Percentiles rank a stretch among this genome's conserved stretches.
Evolutionary conservation across 1,139 yeast genomes (phyloP).

Genomic region (Blastobotrys ciferrii): DNA sequence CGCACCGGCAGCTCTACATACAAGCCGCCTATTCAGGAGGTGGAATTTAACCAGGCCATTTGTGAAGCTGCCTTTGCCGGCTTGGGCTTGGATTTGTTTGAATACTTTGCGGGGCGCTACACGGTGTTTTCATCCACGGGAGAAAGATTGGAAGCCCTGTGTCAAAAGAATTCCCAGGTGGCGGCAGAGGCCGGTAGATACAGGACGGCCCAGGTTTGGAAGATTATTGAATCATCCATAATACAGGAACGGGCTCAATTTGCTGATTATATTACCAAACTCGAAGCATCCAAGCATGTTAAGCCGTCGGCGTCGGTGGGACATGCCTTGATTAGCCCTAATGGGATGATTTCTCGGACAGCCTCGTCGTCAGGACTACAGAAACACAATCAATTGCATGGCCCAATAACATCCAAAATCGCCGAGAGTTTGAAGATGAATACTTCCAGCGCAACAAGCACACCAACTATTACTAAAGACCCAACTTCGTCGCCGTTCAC

Average conservation of each 20-base stretch:
- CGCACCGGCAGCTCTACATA: conserved; percentile 13
- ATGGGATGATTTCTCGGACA: neutral
- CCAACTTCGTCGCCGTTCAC: neutral
- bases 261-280: conserved; percentile 10
- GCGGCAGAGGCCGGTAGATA: conserved; percentile 54
- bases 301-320: neutral
- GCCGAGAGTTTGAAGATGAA: conserved; percentile 5
- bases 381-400: conserved; percentile 5
- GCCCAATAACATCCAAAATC: conserved; percentile 4
- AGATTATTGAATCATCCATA: conserved; percentile 56
- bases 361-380: conserved; percentile 3
- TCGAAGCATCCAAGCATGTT: neutral
- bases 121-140: conserved; percentile 45
- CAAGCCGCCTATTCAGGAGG: conserved; percentile 15
- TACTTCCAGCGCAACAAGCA: neutral
- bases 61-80: conserved; percentile 13
- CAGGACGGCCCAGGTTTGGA: conserved; percentile 70
- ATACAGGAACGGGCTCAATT: conserved; percentile 43
- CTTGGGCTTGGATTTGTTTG: conserved; percentile 26
- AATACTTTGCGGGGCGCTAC: conserved; percentile 35
- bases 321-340: neutral
- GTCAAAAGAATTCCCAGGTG: conserved; percentile 56
- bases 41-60: conserved; percentile 17
- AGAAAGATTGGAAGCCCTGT: conserved; percentile 50
- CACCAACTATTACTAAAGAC: neutral